phyloP scores from a whole-genome alignment of 371 early-diverging fungal genomes.

The Mucor saturninus region DNA sequence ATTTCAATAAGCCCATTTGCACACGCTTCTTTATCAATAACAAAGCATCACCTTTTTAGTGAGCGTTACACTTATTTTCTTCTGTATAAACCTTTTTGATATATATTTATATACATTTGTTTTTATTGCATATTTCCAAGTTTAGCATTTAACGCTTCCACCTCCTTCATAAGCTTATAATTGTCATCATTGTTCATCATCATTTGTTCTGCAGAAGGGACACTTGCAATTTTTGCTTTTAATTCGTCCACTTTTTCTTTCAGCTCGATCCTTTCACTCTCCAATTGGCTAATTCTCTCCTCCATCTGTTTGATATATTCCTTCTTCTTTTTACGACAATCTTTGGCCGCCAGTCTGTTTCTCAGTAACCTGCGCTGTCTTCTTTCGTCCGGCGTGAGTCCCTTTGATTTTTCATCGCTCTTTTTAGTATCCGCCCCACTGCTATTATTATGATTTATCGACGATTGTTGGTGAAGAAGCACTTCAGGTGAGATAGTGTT shows the following conservation, averaged over 20 bases:
- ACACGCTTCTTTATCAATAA: not conserved
- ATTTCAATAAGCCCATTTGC: not conserved
- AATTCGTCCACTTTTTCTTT: constrained; percentile 68
- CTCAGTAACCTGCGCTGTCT: constrained; percentile 74
- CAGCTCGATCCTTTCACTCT: constrained; percentile 65
- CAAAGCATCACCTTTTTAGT: not conserved
- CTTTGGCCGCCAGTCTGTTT: constrained; percentile 81
- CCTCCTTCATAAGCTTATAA: constrained; percentile 60
- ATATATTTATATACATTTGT: not conserved
- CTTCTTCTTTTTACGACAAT: constrained; percentile 85
- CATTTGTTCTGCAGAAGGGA: constrained; percentile 43
- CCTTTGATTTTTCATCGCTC: constrained; percentile 2
- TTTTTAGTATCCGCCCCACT: not conserved
- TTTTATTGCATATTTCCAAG: constrained; percentile 39
- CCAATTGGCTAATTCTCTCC: constrained; percentile 60
- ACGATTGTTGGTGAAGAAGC: not conserved
- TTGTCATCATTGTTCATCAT: constrained; percentile 44
- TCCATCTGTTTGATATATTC: constrained; percentile 73
- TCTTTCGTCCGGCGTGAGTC: constrained; percentile 63
- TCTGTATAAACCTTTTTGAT: too few species aligned
- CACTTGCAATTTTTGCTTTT: constrained; percentile 8
- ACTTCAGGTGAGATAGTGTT: not conserved
- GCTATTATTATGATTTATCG: not conserved
- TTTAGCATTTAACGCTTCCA: constrained; percentile 70
- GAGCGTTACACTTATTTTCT: not conserved